Conservation (phyloP, 108 stramenopile species). For the Conticribra guillardii region DNA sequence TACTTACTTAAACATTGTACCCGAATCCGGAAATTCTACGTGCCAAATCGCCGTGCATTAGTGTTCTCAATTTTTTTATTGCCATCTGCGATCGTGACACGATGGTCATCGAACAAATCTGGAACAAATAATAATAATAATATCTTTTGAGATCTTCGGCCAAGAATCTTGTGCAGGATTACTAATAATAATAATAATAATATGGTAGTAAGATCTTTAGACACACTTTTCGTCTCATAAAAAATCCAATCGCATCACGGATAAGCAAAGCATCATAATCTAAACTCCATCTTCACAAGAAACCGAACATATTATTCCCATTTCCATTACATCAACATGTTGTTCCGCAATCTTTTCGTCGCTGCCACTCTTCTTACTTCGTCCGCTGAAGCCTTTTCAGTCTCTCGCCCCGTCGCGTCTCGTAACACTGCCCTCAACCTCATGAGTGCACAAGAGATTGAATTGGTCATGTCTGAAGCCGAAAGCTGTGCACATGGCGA, state of each 20-base stretch:
- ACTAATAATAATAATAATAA: too few relatives aligned
- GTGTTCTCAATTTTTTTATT: too few relatives aligned
- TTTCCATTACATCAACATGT: conserved; percentile 7
- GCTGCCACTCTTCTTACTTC: conserved; percentile 31
- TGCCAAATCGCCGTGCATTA: too few relatives aligned
- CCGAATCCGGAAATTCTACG: too few relatives aligned
- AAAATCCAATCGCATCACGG: background rate
- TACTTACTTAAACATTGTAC: too few relatives aligned
- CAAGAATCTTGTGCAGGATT: too few relatives aligned
- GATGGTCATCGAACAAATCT: too few relatives aligned
- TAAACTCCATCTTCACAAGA: background rate
- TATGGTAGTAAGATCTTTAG: too few relatives aligned
- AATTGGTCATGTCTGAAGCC: conserved; percentile 58
- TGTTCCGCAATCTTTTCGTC: conserved; percentile 47
- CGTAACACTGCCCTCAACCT: conserved; percentile 56
- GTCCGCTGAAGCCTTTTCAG: conserved; percentile 34
- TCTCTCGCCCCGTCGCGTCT: conserved; percentile 34
- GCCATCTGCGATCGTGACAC: too few relatives aligned
- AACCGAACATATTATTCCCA: background rate
- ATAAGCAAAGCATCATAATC: too few relatives aligned
- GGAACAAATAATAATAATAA: too few relatives aligned
- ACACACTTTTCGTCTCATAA: background rate
- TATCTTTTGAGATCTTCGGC: background rate
- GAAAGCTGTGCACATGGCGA: conserved; percentile 66
- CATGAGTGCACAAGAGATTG: conserved; percentile 65